These are phyloP conservation scores for Fraxinus xanthoxyloides DNA, from an alignment of 305 asterid species.

Conservation along the genomic window DNA sequence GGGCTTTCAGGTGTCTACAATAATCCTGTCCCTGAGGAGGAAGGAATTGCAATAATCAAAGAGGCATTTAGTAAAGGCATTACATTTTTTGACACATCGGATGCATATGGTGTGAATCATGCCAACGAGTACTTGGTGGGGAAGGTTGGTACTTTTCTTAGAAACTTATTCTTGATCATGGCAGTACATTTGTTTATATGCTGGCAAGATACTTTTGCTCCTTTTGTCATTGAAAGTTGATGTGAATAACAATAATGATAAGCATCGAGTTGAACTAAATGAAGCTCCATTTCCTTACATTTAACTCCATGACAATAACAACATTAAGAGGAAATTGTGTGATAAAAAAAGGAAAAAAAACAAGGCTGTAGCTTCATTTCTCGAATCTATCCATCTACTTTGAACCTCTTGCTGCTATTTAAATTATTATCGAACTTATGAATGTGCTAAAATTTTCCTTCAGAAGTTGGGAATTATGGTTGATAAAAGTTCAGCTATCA, in stretches of 20 bases:
- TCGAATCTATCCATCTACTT: not conserved
- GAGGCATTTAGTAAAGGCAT: conserved; percentile 44
- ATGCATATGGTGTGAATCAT: conserved; percentile 35
- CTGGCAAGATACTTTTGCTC: not conserved
- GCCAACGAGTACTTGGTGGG: conserved; percentile 46
- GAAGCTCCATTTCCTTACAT: not conserved
- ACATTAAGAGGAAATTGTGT: not conserved
- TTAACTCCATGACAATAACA: not conserved
- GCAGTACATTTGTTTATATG: too few relatives aligned
- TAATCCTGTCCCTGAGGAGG: conserved; percentile 39
- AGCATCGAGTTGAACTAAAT: not conserved
- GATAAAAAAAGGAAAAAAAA: not conserved
- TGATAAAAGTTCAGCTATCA: not conserved
- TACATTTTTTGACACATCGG: conserved; percentile 44
- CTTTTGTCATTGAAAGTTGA: not conserved
- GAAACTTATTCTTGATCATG: too few relatives aligned
- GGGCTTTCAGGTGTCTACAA: conserved; percentile 36
- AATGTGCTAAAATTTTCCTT: not conserved
- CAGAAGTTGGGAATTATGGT: not conserved
- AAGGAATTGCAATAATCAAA: conserved; percentile 40
- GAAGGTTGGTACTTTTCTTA: too few relatives aligned
- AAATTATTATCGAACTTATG: not conserved
- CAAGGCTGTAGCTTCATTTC: not conserved
- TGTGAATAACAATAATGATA: not conserved
- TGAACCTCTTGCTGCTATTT: not conserved